A percentile compares a stretch with the other conserved stretches of the same genome.
These are phyloP conservation scores for Amanita jacksonii DNA, from an alignment of 768 basidiomycete species.

Conservation along the genomic window DNA sequence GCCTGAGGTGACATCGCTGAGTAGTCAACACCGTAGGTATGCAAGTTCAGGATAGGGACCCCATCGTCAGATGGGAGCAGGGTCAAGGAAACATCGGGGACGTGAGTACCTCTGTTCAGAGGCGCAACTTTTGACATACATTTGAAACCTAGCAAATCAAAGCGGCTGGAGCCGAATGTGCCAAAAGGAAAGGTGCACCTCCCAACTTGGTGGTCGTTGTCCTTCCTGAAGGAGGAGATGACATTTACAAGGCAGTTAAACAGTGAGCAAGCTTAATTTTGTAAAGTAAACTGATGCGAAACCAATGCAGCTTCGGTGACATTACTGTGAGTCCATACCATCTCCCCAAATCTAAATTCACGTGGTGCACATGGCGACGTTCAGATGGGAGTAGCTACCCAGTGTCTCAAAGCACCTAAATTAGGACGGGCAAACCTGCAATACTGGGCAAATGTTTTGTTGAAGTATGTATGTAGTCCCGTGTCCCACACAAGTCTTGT, in stretches of 20 bases:
- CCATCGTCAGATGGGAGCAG: conserved; percentile 45
- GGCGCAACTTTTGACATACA: conserved; percentile 14
- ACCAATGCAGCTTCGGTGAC: conserved; percentile 54
- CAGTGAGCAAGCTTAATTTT: conserved; percentile 41
- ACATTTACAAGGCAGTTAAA: conserved; percentile 71
- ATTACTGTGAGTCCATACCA: conserved; percentile 16
- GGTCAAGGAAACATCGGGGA: conserved; percentile 43
- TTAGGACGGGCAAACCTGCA: conserved; percentile 59
- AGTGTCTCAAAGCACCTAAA: conserved; percentile 62
- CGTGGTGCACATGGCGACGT: too few relatives aligned
- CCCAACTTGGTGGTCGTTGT: conserved; percentile 60
- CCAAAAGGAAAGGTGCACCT: conserved; percentile 23
- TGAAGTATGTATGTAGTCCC: conserved; percentile 46
- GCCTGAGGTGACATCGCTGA: conserved; percentile 30
- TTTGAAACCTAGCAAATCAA: conserved; percentile 36
- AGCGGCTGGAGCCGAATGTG: conserved; percentile 37
- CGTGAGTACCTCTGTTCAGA: conserved; percentile 11
- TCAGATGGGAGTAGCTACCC: conserved; percentile 73
- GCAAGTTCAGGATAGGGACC: conserved; percentile 31
- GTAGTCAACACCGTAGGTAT: conserved; percentile 45
- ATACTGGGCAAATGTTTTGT: conserved; percentile 72
- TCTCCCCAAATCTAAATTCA: neutral
- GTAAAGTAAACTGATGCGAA: neutral
- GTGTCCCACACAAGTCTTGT: neutral
- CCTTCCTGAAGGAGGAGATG: conserved; percentile 62